Base-by-base conservation (phyloP, 768 basidiomycete genomes). In the Chalciporus piperatus region DNA sequence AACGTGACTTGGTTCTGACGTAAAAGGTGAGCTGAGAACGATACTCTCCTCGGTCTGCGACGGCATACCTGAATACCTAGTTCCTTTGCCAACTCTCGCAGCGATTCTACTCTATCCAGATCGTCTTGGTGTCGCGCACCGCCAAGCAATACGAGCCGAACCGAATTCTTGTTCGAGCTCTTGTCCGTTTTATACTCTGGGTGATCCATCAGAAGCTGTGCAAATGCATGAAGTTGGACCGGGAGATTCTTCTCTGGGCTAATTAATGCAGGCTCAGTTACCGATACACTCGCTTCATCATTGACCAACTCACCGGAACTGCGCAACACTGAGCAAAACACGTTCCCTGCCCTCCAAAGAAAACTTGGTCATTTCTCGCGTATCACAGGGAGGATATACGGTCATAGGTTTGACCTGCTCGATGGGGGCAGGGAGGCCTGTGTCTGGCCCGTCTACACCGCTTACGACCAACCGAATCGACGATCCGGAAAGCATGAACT, bases 211-310 rank as follows among this genome's bases (percentile, higher is more conserved):
- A 92, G 69, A 9, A 97, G 73, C 30, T 72, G 67, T 16, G 77
- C 69, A 54, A 97, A 83, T 0, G 93, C 82, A 13, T 70, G 73
- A 11, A 98, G 68, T 65, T 98, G 97, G 5, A 81, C 78, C 1
- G 80, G 70, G 50, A 98, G 95, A 60, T 97, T 90, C 67, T 99
- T 99, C 72, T 99, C 97, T 2, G 97, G 97, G 30, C 91, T 92
- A 32, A 22, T n/a, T 92, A 32, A 22, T n/a, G 27, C 41, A 23
- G 17, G 7, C 13, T 50, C 27, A 40, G 39, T n/a, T 16, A 22
- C 27, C 28, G 27, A 39, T 16, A 30, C n/a, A 13, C 3, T 41
- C 9, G 16, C 16, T 25, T 33, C n/a, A 11, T 19, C 22, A 23
- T 30, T 6, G 11, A 47, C 22, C 38, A 42, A 51, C 79, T 19